Conservation (phyloP, 2,329 filamentous ascomycete genomes). For the Fusarium coffeatum region DNA sequence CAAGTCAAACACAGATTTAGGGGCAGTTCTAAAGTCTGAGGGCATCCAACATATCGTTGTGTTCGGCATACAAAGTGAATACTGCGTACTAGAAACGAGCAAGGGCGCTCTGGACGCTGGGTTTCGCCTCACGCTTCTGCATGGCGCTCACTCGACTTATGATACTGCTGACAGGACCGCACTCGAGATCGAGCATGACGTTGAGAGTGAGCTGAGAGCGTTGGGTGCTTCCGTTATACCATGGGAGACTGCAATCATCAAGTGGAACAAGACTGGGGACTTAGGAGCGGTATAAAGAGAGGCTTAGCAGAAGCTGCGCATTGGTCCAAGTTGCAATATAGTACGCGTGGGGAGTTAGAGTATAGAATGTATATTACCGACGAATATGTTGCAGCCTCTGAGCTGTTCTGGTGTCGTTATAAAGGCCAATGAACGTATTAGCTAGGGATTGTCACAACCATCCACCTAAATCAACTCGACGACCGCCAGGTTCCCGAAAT, state of each 20-base stretch:
- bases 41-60: constrained; percentile 18
- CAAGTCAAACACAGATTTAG: constrained; percentile 16
- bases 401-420: background rate
- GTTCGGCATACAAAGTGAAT: constrained; percentile 32
- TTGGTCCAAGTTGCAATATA: background rate
- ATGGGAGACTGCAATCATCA: constrained; percentile 4
- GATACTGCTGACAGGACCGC: constrained; percentile 1
- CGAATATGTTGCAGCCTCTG: background rate
- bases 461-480: background rate
- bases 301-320: background rate
- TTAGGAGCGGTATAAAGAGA: background rate
- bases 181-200: constrained; percentile 6
- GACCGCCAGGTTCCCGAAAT: background rate
- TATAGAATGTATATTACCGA: background rate
- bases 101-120: constrained; percentile 27
- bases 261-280: background rate
- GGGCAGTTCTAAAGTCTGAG: background rate
- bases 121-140: constrained; percentile 18
- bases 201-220: constrained; percentile 9
- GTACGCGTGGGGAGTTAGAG: background rate
- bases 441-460: background rate
- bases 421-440: background rate
- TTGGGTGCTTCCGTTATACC: constrained; percentile 4
- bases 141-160: constrained; percentile 31
- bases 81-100: constrained; percentile 26